Base-by-base conservation (phyloP, 768 basidiomycete species). In the Lentinula edodes region DNA sequence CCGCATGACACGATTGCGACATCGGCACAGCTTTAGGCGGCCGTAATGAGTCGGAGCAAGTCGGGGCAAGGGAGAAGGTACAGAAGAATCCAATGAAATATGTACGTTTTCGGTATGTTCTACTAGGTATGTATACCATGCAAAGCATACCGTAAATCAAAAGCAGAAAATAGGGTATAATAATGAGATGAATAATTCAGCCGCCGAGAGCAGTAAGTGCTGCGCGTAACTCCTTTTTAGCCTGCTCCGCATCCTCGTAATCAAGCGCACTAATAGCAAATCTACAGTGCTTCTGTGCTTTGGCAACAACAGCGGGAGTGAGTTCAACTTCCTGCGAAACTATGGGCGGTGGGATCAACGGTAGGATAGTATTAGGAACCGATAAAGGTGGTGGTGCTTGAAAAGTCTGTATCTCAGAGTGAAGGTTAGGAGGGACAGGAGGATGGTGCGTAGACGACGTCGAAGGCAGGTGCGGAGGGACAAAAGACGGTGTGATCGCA, bases 231-330 rank as follows among this genome's bases (percentile, higher is more conserved):
- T 99, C 94, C 70, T 83, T 88, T 69, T 83, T 81, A 16, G 96
- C 96, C 67, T 91, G 90, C 64, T 90, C 89, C 9, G 80, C 79
- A 72, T 99, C 96, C 70, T 98, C 96, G 71, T 95, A 98, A 69
- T 98, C 94, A 59, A 99, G 78, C n/a, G 97, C 86, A 35, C 91
- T 93, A 61, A 98, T 92, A 6, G 96, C 96, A 75, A 90, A 97
- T 58, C 84, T 83, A 66, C 94, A 94, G 67, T 95, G 94, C 70
- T 91, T 97, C 79, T 99, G 95, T 13, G 84, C 85, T 64, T 88
- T 85, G 18, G 87, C 79, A 28, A 97, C 81, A 58, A 86, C 69
- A 57, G 76, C 76, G 4, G 90, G 85, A 0, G 89, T 84, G 51
- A 94, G 73, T 36, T 87, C 86, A 8, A 77, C 52, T 35, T 69